Conservation (phyloP, 2,329 filamentous ascomycete genomes). For the Aspergillus sp. region DNA sequence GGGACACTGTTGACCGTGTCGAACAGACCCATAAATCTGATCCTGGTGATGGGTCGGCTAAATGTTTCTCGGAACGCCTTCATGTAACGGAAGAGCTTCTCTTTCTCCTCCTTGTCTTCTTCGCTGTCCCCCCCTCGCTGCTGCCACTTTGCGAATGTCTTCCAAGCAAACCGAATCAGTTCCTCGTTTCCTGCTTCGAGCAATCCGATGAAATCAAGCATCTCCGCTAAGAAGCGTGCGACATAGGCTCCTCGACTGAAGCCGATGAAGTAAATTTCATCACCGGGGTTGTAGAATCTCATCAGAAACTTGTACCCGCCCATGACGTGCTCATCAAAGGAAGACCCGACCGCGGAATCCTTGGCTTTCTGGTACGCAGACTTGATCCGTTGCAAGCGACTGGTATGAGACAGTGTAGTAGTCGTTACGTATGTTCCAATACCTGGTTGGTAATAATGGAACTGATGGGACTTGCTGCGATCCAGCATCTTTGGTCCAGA, state of each 20-base stretch:
- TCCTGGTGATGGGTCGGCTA: slow-evolving; percentile 68
- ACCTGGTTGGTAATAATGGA: slow-evolving; percentile 46
- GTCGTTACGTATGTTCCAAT: slow-evolving; percentile 47
- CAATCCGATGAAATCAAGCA: slow-evolving; percentile 80
- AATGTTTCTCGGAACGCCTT: slow-evolving; percentile 79
- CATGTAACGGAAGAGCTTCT: slow-evolving; percentile 70
- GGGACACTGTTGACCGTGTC: slow-evolving; percentile 81
- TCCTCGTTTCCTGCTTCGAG: slow-evolving; percentile 82
- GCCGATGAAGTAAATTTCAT: slow-evolving; percentile 69
- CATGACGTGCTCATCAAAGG: slow-evolving; percentile 80
- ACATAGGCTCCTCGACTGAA: slow-evolving; percentile 74
- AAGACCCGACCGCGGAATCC: slow-evolving; percentile 76
- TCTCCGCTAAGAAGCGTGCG: slow-evolving; percentile 74
- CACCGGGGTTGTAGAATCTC: slow-evolving; percentile 64
- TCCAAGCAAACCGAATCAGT: slow-evolving; percentile 82
- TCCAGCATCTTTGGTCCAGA: slow-evolving; percentile 36
- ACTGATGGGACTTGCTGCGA: slow-evolving; percentile 39
- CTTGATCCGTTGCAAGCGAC: slow-evolving; percentile 54
- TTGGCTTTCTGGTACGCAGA: slow-evolving; percentile 40
- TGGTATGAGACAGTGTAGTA: slow-evolving; percentile 30
- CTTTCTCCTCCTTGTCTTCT: slow-evolving; percentile 27
- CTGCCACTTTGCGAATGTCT: slow-evolving; percentile 46
- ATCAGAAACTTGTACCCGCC: slow-evolving; percentile 79
- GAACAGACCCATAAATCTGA: slow-evolving; percentile 75
- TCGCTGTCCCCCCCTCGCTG: slow-evolving; percentile 27